Conservation (phyloP, 140 eudicot genomes). For the Oenanthe javanica region DNA sequence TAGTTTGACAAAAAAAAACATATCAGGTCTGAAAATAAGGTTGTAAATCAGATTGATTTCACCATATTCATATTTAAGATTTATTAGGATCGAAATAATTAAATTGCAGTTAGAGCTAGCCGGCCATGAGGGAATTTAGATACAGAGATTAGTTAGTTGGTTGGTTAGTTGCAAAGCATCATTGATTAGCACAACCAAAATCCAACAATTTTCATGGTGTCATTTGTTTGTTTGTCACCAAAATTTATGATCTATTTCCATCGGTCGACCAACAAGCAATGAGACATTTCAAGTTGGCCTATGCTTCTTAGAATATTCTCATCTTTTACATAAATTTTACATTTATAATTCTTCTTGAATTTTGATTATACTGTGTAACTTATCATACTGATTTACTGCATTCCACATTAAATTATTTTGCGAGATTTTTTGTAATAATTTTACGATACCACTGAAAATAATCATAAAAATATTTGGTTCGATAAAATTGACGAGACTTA, state of each 20-base stretch:
- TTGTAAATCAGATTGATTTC: neutral
- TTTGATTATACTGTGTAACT: neutral
- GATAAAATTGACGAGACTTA: neutral
- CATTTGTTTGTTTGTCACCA: slow-evolving; percentile 27
- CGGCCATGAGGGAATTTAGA: neutral
- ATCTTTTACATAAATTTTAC: neutral
- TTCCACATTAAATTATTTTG: neutral
- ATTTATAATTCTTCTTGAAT: neutral
- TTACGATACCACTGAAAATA: neutral
- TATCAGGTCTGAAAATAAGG: neutral
- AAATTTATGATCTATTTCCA: slow-evolving; percentile 10
- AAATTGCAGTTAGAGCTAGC: neutral
- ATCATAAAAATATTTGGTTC: neutral
- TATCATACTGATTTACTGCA: neutral
- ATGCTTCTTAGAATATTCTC: neutral
- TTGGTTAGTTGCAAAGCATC: slow-evolving; percentile 7
- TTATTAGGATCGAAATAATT: neutral
- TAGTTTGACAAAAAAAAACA: neutral
- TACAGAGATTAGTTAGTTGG: neutral
- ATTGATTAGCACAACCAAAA: slow-evolving; percentile 8
- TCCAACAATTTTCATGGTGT: slow-evolving; percentile 15
- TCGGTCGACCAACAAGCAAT: slow-evolving; percentile 63
- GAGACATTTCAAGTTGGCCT: slow-evolving; percentile 52
- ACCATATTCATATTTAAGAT: neutral
- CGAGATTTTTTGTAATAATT: no score